Conservation (phyloP, 768 basidiomycete genomes). For the Xerocomellus dryophilus region DNA sequence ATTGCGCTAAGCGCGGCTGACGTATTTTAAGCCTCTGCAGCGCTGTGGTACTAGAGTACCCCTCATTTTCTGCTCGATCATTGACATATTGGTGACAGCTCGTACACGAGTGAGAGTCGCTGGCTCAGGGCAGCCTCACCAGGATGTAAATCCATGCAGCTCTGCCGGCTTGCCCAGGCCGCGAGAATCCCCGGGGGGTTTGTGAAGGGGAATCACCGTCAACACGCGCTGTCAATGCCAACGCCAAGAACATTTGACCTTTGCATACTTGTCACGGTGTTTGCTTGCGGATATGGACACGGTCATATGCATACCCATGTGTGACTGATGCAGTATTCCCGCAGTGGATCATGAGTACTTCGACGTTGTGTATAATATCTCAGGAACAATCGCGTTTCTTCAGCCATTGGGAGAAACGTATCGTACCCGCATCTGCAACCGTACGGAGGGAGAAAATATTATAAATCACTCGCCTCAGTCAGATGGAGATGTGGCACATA, state of each 20-base stretch:
- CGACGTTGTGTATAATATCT: background rate
- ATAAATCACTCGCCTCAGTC: background rate
- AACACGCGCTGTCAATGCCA: conserved; percentile 1
- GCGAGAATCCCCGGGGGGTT: background rate
- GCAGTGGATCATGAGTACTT: background rate
- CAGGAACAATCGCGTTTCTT: background rate
- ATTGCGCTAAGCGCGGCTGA: background rate
- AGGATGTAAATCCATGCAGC: background rate
- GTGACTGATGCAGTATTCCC: background rate
- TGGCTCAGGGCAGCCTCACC: background rate
- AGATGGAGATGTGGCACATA: background rate
- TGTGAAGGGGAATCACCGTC: background rate
- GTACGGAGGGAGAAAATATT: background rate
- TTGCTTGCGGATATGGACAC: conserved; percentile 7
- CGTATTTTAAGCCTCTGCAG: no score
- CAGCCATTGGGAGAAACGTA: background rate
- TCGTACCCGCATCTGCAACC: background rate
- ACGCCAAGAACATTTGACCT: background rate
- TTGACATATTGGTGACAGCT: background rate
- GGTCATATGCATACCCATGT: background rate
- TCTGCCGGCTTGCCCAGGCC: background rate
- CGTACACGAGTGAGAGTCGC: background rate
- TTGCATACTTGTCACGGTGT: background rate
- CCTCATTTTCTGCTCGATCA: background rate
- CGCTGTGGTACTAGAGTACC: background rate